Conservation (phyloP, 2,329 filamentous ascomycete species). For the Aspergillus brunneoviolaceus region DNA sequence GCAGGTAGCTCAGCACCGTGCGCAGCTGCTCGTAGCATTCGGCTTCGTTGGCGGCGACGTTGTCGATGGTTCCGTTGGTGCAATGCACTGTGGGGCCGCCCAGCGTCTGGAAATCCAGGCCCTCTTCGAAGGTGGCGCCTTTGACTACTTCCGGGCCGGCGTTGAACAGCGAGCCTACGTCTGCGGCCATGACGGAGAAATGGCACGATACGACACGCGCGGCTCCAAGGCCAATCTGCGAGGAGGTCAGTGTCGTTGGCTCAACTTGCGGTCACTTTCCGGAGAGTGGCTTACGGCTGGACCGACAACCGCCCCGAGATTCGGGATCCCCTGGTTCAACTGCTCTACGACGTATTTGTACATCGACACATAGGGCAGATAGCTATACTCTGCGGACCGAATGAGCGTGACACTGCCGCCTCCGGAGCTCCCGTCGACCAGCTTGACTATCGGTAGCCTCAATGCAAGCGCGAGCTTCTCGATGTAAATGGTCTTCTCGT, state of each 20-base stretch:
- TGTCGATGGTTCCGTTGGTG: slow-evolving; percentile 66
- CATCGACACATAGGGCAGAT: slow-evolving; percentile 58
- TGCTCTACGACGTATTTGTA: slow-evolving; percentile 57
- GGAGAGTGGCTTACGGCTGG: slow-evolving; percentile 47
- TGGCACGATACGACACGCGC: slow-evolving; percentile 62
- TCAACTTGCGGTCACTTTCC: neutral
- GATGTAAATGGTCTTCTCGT: slow-evolving; percentile 60
- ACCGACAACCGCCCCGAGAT: slow-evolving; percentile 62
- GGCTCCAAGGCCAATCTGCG: slow-evolving; percentile 59
- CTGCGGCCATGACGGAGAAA: slow-evolving; percentile 65
- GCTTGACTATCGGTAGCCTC: slow-evolving; percentile 61
- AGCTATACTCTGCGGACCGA: slow-evolving; percentile 55
- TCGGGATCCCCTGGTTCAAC: slow-evolving; percentile 63
- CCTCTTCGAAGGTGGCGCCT: slow-evolving; percentile 64
- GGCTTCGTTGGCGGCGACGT: slow-evolving; percentile 60
- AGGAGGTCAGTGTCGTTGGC: neutral
- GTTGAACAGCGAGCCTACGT: slow-evolving; percentile 63
- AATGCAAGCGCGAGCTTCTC: slow-evolving; percentile 61
- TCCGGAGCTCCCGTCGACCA: slow-evolving; percentile 64
- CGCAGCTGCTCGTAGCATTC: slow-evolving; percentile 62
- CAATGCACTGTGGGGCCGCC: slow-evolving; percentile 63
- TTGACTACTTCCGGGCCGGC: slow-evolving; percentile 64
- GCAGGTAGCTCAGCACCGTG: slow-evolving; percentile 57
- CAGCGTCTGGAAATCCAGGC: slow-evolving; percentile 57
- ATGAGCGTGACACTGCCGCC: slow-evolving; percentile 64